A percentile compares a stretch with the other conserved stretches of the same genome.
Evolutionary conservation across 306 rosid genomes (phyloP).

Genomic region (Cucurbita ficifolia): DNA sequence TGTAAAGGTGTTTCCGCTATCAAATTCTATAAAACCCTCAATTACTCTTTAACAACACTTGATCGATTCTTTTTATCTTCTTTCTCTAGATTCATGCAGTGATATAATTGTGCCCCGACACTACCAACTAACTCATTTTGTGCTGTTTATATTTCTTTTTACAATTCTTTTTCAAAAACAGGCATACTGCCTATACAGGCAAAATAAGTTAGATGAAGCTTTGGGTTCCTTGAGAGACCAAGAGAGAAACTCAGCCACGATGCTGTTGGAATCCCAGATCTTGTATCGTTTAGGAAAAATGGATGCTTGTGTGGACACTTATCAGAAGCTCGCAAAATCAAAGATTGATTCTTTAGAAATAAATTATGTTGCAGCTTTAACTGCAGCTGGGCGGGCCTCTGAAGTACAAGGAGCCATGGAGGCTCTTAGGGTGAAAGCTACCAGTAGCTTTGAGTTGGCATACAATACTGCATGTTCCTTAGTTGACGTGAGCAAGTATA

Average conservation of each 20-base stretch:
- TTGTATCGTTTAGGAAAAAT: conserved; percentile 74
- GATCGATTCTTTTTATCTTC: neutral
- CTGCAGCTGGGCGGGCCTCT: conserved; percentile 72
- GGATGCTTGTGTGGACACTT: conserved; percentile 84
- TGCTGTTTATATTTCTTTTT: neutral
- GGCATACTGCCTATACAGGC: conserved; percentile 97
- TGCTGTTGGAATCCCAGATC: conserved; percentile 82
- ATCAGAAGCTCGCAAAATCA: conserved; percentile 71
- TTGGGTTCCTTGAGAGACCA: conserved; percentile 42
- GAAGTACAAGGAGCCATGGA: conserved; percentile 74
- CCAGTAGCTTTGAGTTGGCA: conserved; percentile 87
- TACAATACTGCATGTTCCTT: conserved; percentile 82
- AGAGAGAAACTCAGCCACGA: conserved; percentile 40
- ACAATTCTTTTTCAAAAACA: conserved; percentile 10
- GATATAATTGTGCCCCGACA: neutral
- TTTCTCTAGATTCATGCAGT: neutral
- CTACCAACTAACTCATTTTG: neutral
- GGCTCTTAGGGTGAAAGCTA: conserved; percentile 55
- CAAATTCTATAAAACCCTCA: neutral
- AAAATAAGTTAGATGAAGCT: conserved; percentile 81
- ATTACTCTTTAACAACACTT: neutral
- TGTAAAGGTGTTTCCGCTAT: neutral
- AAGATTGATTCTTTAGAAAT: conserved; percentile 70
- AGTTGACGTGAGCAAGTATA: conserved; percentile 48
- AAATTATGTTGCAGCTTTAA: conserved; percentile 66